Percentiles rank a stretch among this genome's conserved stretches.
Evolutionary conservation across 257 asterid genomes (phyloP).

Genomic region (Cordia subcordata): DNA sequence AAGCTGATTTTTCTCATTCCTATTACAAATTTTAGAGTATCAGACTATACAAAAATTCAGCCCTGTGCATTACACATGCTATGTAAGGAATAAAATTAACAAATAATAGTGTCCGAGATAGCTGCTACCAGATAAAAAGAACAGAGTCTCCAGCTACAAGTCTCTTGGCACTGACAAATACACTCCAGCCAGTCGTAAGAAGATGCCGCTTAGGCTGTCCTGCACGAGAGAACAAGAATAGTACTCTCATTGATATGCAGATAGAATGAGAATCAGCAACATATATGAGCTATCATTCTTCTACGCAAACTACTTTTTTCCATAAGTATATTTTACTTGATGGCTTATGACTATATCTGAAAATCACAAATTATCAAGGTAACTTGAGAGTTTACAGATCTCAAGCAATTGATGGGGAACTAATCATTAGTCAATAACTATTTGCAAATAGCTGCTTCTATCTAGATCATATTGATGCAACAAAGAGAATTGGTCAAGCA

Average conservation of each 20-base stretch:
- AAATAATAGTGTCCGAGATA: not conserved
- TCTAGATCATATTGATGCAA: too few species aligned
- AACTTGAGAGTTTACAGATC: too few species aligned
- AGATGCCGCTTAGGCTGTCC: constrained; percentile 59
- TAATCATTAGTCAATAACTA: too few species aligned
- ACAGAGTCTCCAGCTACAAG: constrained; percentile 59
- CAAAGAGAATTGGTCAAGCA: too few species aligned
- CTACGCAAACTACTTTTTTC: not conserved
- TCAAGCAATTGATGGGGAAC: too few species aligned
- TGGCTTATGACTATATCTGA: too few species aligned
- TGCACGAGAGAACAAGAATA: constrained; percentile 16
- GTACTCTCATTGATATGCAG: not conserved
- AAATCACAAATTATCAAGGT: too few species aligned
- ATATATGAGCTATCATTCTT: not conserved
- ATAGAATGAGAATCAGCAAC: not conserved
- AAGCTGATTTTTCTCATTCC: constrained; percentile 97
- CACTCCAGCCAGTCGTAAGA: constrained; percentile 60
- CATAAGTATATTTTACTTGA: too few species aligned
- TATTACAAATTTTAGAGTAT: constrained; percentile 14
- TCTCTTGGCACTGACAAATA: constrained; percentile 54
- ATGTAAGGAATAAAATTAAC: not conserved
- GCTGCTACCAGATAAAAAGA: constrained; percentile 50
- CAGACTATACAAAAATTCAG: not conserved
- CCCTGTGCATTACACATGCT: not conserved
- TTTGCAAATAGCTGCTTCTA: too few species aligned